Conservation (phyloP, 768 basidiomycete genomes). For the Russula foetens region DNA sequence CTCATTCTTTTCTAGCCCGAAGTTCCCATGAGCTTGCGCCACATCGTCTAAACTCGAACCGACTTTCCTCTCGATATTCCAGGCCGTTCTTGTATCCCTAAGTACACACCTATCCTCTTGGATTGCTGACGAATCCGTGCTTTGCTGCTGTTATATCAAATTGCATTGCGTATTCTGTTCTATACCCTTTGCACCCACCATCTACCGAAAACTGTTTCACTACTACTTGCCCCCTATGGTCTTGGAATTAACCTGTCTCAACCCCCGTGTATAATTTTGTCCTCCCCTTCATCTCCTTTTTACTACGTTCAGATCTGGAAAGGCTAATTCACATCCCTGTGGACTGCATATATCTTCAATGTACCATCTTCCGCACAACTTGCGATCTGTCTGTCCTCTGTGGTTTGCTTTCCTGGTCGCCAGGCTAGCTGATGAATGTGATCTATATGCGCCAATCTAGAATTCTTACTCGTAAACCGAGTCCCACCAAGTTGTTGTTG, state of each 20-base stretch:
- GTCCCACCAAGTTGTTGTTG: slow-evolving; percentile 2
- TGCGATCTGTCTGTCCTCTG: slow-evolving; percentile 47
- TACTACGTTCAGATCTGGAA: slow-evolving; percentile 22
- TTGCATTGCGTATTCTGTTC: slow-evolving; percentile 42
- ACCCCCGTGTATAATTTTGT: slow-evolving; percentile 54
- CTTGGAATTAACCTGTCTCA: slow-evolving; percentile 38
- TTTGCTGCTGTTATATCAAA: slow-evolving; percentile 43
- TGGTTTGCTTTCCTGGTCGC: slow-evolving; percentile 40
- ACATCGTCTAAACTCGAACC: slow-evolving; percentile 59
- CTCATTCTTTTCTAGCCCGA: slow-evolving; percentile 51
- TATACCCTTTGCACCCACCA: slow-evolving; percentile 62
- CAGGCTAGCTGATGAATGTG: slow-evolving; percentile 80
- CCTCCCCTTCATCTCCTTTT: slow-evolving; percentile 28
- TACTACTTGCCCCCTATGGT: slow-evolving; percentile 41
- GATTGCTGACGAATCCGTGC: slow-evolving; percentile 15
- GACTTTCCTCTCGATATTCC: slow-evolving; percentile 30
- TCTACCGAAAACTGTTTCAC: slow-evolving; percentile 53
- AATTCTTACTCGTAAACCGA: neutral
- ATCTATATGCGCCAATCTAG: slow-evolving; percentile 64
- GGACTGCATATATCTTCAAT: slow-evolving; percentile 50
- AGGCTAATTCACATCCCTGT: slow-evolving; percentile 18
- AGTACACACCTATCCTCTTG: slow-evolving; percentile 34
- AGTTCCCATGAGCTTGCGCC: slow-evolving; percentile 85
- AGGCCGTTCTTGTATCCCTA: slow-evolving; percentile 78
- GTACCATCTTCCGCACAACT: slow-evolving; percentile 92